phyloP scores from a whole-genome alignment of 495 filamentous ascomycete genomes.

The Jackrogersella minutella region DNA sequence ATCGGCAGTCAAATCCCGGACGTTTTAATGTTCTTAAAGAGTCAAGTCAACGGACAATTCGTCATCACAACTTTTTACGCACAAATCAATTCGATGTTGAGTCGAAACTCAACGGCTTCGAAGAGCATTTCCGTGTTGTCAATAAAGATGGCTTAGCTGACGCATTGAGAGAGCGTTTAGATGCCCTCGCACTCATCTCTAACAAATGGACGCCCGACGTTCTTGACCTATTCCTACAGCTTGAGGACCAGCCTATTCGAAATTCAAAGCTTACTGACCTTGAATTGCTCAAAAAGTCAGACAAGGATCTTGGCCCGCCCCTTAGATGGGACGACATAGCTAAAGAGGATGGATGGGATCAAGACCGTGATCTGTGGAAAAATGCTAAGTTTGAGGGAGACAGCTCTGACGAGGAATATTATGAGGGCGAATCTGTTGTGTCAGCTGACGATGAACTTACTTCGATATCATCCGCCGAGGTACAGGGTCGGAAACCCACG shows the following conservation, averaged over 20 bases:
- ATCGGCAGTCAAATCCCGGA: constrained; percentile 48
- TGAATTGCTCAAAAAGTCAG: constrained; percentile 57
- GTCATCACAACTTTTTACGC: constrained; percentile 68
- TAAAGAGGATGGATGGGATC: constrained; percentile 72
- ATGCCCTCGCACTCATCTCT: constrained; percentile 61
- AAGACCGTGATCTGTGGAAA: constrained; percentile 78
- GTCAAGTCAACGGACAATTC: constrained; percentile 62
- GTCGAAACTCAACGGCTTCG: constrained; percentile 75
- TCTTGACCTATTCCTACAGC: constrained; percentile 77
- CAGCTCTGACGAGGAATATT: constrained; percentile 65
- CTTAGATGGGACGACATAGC: constrained; percentile 81
- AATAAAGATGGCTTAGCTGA: constrained; percentile 83
- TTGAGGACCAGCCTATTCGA: constrained; percentile 81
- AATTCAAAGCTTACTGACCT: constrained; percentile 71
- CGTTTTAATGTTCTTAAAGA: constrained; percentile 60
- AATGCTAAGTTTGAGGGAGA: constrained; percentile 75
- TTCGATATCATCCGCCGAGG: constrained; percentile 52
- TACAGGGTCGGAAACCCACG: constrained; percentile 49
- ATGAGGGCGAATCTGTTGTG: constrained; percentile 49
- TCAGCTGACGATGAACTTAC: constrained; percentile 48
- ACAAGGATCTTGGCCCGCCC: constrained; percentile 49
- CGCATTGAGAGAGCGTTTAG: constrained; percentile 70
- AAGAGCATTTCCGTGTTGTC: constrained; percentile 85
- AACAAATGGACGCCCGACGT: constrained; percentile 77
- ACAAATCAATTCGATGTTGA: constrained; percentile 90